These are phyloP conservation scores for Gigaspora rosea DNA, from an alignment of 192 early-diverging fungal genomes.

Conservation along the genomic window DNA sequence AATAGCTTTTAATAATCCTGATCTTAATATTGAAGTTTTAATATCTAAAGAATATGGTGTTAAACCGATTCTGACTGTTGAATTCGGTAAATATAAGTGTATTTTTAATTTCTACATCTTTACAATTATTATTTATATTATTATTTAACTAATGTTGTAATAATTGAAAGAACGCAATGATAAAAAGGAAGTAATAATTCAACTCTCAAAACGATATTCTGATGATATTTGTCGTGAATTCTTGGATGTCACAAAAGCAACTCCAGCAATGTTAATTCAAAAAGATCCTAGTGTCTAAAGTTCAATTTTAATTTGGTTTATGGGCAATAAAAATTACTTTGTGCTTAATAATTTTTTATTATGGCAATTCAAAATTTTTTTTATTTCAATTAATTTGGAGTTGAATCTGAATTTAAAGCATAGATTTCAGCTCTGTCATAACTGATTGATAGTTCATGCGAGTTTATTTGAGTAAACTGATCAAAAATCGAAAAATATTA, in stretches of 20 bases:
- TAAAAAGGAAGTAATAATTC: background rate
- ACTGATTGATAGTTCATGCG: too few species aligned
- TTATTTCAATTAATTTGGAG: too few species aligned
- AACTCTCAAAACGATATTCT: background rate
- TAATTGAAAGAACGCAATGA: background rate
- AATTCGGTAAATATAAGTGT: conserved; percentile 47
- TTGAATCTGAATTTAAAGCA: too few species aligned
- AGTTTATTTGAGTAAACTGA: too few species aligned
- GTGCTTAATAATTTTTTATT: too few species aligned
- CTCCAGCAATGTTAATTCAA: conserved; percentile 4
- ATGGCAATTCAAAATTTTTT: too few species aligned
- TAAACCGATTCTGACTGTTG: conserved; percentile 48
- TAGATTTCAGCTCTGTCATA: too few species aligned
- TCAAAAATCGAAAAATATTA: too few species aligned
- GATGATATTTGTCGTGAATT: conserved; percentile 24
- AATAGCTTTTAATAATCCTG: conserved; percentile 59
- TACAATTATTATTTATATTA: background rate
- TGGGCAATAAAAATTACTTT: too few species aligned
- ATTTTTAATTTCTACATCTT: background rate
- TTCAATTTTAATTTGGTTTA: too few species aligned
- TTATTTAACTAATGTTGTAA: background rate
- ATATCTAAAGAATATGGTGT: conserved; percentile 45
- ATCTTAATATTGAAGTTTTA: conserved; percentile 46
- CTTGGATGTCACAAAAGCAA: conserved; percentile 4
- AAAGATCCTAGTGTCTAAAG: background rate